Evolutionary conservation across 768 basidiomycete species (phyloP), one percentile per base, ranked within the genome.

Genomic region (Leccinum disarticulatum): DNA sequence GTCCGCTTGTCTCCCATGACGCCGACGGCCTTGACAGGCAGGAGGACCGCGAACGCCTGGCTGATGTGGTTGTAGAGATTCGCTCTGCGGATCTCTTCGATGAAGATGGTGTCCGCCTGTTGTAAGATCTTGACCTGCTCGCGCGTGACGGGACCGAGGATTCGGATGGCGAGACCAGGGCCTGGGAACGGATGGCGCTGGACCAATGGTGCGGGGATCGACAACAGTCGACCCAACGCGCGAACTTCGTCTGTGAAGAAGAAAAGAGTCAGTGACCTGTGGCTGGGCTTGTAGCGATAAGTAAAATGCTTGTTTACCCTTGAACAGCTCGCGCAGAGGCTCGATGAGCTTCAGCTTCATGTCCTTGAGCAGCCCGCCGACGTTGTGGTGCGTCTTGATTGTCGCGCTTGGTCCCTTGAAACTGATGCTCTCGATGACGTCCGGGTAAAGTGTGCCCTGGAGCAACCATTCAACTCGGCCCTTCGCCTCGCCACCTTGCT

Each of bases 301-400:
- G 57, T 27, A 36, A 27, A 38, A 22, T 6, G 19, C 43, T 41
- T 31, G 71, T 79, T 25, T 64, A 93, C 96, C 97, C 81, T 99
- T 98, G 86, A 99, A 99, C 17, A 99, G 81, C 78, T 98, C 97
- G 36, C 97, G 83, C 38, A 99, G 78, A 19, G 97, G 97, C 77
- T 99, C 97, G 65, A 99, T 98, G 53, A 99, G 82, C 79, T 98
- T 98, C 67, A 99, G 83, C 75, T 94, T 97, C 97, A 98, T 99
- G 76, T 98, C 90, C 71, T 90, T 91, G 61, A 98, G 81, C 54
- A 99, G 79, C 3, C 96, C 96, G 30, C 97, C 97, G 64, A 98
- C 97, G 65, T 99, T 99, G 74, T 98, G 97, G 73, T 99, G 97
- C 3, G 97, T 98, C 82, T 99, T 99, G 81, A 99, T 99, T 10